Percentiles rank a stretch among this genome's conserved stretches.
These are phyloP conservation scores for Pseudonitzschia delicatissima DNA, from an alignment of 108 stramenopile species.

Conservation along the genomic window DNA sequence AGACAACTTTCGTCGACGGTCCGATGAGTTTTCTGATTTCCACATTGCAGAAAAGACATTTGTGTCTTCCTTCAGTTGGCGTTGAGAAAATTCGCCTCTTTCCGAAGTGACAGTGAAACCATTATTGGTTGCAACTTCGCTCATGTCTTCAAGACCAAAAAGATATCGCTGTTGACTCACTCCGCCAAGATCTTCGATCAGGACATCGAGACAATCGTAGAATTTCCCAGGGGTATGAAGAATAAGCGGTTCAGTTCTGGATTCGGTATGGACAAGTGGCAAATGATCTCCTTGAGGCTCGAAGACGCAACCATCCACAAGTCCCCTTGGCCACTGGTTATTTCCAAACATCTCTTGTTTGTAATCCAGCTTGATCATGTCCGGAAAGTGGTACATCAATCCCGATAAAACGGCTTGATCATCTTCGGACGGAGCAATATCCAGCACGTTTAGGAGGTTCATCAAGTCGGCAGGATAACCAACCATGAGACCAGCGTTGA, in stretches of 20 bases:
- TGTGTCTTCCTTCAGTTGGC: too few relatives aligned
- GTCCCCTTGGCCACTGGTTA: slow-evolving; percentile 23
- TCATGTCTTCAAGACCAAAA: not conserved
- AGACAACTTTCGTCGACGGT: not conserved
- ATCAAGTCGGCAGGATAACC: slow-evolving; percentile 18
- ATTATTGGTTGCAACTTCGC: not conserved
- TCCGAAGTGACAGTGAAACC: not conserved
- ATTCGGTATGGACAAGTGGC: slow-evolving; percentile 11
- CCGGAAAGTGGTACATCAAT: slow-evolving; percentile 9
- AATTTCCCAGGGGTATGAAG: slow-evolving; percentile 29
- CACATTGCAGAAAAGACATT: not conserved
- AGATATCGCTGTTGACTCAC: slow-evolving; percentile 20
- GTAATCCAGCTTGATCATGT: slow-evolving; percentile 23
- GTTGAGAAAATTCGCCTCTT: not conserved
- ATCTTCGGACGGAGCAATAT: slow-evolving; percentile 19
- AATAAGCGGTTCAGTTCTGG: slow-evolving; percentile 13
- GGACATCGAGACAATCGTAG: slow-evolving; percentile 21
- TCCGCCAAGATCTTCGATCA: slow-evolving; percentile 25
- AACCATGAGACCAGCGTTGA: slow-evolving; percentile 23
- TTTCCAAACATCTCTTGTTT: slow-evolving; percentile 24
- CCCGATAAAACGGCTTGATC: slow-evolving; percentile 26
- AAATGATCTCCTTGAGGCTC: not conserved
- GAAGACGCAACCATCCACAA: slow-evolving; percentile 22
- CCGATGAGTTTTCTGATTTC: not conserved
- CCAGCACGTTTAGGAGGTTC: slow-evolving; percentile 5